phyloP scores from a whole-genome alignment of 129 eudicot genomes.

The Centaurea solstitialis region DNA sequence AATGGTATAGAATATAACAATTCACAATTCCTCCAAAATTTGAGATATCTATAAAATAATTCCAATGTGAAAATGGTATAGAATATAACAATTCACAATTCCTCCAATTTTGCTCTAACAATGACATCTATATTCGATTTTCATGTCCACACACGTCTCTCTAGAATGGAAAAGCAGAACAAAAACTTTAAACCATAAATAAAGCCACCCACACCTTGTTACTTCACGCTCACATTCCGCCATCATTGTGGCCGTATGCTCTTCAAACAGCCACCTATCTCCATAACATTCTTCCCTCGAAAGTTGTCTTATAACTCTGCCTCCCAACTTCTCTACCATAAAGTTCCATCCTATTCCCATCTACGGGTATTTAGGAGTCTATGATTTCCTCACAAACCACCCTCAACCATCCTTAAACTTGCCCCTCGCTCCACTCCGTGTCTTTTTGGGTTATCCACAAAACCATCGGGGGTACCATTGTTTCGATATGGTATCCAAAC shows the following conservation, averaged over 20 bases:
- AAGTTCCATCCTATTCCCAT: no score
- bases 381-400: background rate
- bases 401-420: background rate
- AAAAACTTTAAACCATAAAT: no score
- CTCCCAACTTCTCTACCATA: background rate
- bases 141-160: background rate
- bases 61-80: background rate
- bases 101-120: background rate
- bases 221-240: no score
- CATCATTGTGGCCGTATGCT: no score
- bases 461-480: background rate
- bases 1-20: no score
- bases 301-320: background rate
- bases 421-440: constrained; percentile 7
- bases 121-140: background rate
- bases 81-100: background rate
- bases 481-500: no score
- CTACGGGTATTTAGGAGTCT: no score
- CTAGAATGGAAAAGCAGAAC: no score
- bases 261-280: no score
- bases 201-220: no score
- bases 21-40: no score
- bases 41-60: background rate
- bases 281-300: no score
- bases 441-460: background rate